Base-by-base conservation (phyloP, 1,284 basidiomycete species). In the Sanghuangporus sanghuang region DNA sequence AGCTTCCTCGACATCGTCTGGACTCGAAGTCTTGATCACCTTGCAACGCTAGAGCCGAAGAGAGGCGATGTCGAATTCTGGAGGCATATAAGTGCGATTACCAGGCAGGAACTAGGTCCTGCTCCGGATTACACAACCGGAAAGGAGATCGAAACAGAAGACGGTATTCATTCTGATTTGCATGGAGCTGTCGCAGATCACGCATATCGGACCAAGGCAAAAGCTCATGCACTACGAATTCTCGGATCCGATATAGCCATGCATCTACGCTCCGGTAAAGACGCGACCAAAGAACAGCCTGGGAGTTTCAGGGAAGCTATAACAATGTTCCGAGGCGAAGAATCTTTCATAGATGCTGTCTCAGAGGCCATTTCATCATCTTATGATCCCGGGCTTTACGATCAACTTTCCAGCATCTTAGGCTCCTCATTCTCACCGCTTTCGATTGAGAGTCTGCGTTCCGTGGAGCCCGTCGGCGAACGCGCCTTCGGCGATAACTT, bases 401-500 rank as follows among this genome's bases (percentile, higher is more conserved):
- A 89, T 66, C 74, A 76, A 16, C 73, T 90, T 23, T 71, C 77
- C 9, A 77, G 77, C 6, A 72, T 78, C 23, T 73, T 89, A 44
- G 75, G 78, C 36, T 68, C 67, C 0, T 70, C 78, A 23, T 86
- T 88, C 70, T 79, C 82, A 2, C 80, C 81, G 0, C 76, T 92
- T 50, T 76, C 77, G 0, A 72, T 90, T 23, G 81, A 87, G 35
- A 86, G 89, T 53, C 75, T 95, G 49, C 85, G 85, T 57, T 80
- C 81, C 0, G 84, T 86, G 32, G 82, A 83, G 36, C 83, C 89
- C 2, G 69, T 82, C 9, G 79, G 83, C 11, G 86, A 93, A 67
- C 85, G 93, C 42, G 85, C 89, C 44, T 93, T 89, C 68, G 95
- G 95, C 2, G 86, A 92, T 63, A 79, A 84, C 63, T 98, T 94